Conservation (phyloP, 2,329 filamentous ascomycete genomes). For the Decorospora gaudefroyi region DNA sequence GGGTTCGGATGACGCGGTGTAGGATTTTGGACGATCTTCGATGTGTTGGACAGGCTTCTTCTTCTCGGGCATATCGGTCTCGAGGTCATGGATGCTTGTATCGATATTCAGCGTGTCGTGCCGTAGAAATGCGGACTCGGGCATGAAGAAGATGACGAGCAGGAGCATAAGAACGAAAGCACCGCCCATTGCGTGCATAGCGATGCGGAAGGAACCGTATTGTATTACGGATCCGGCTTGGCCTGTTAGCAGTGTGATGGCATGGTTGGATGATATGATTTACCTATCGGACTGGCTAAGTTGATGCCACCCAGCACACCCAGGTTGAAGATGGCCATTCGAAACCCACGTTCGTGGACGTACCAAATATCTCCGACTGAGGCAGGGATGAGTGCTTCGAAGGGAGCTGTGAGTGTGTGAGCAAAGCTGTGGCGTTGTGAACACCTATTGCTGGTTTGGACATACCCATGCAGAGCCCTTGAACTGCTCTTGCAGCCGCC, state of each 20-base stretch:
- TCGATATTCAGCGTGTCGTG: slow-evolving; percentile 25
- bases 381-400: slow-evolving; percentile 33
- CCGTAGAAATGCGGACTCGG: slow-evolving; percentile 26
- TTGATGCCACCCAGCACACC: slow-evolving; percentile 34
- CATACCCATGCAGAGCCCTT: slow-evolving; percentile 30
- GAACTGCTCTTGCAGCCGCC: slow-evolving; percentile 25
- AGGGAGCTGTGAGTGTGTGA: slow-evolving; percentile 16
- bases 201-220: slow-evolving; percentile 23
- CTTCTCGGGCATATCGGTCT: slow-evolving; percentile 13
- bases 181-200: slow-evolving; percentile 32
- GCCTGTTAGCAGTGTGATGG: neutral
- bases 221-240: slow-evolving; percentile 29
- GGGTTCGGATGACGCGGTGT: slow-evolving; percentile 6
- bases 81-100: slow-evolving; percentile 17
- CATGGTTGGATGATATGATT: neutral
- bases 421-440: too few species aligned
- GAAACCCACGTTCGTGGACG: slow-evolving; percentile 31
- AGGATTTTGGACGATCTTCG: slow-evolving; percentile 5
- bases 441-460: too few species aligned
- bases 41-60: slow-evolving; percentile 17
- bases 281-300: slow-evolving; percentile 27
- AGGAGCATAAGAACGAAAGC: slow-evolving; percentile 29
- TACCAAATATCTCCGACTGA: slow-evolving; percentile 33
- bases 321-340: slow-evolving; percentile 34
- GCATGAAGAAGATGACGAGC: slow-evolving; percentile 33